These are phyloP conservation scores for Fusarium nygamai DNA, from an alignment of 2,329 filamentous ascomycete species.

Conservation along the genomic window DNA sequence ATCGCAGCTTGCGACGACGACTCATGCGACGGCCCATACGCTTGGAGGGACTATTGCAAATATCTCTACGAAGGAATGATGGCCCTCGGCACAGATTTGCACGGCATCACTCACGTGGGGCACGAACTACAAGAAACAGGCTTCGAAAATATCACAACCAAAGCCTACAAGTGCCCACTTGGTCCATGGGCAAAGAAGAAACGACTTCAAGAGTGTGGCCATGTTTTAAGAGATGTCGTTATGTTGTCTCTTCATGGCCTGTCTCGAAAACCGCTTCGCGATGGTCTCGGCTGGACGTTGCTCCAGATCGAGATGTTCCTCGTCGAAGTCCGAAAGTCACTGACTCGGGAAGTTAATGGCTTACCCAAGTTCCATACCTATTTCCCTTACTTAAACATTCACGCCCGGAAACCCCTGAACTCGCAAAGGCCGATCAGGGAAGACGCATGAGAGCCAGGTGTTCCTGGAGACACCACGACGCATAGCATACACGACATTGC, in stretches of 20 bases:
- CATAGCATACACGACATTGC: slow-evolving; percentile 2
- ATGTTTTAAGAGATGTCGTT: slow-evolving; percentile 56
- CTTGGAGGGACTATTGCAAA: slow-evolving; percentile 57
- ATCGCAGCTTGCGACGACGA: slow-evolving; percentile 56
- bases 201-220: slow-evolving; percentile 56
- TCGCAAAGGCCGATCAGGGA: neutral
- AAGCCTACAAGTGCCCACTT: slow-evolving; percentile 58
- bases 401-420: slow-evolving; percentile 50
- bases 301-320: slow-evolving; percentile 57
- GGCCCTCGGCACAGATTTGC: slow-evolving; percentile 54
- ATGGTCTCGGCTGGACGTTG: slow-evolving; percentile 53
- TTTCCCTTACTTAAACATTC: slow-evolving; percentile 53
- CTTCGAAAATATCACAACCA: slow-evolving; percentile 53
- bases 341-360: slow-evolving; percentile 49
- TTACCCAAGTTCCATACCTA: slow-evolving; percentile 52
- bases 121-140: slow-evolving; percentile 52
- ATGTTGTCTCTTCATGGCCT: slow-evolving; percentile 54
- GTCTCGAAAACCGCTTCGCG: slow-evolving; percentile 51
- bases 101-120: slow-evolving; percentile 51
- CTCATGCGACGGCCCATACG: slow-evolving; percentile 55
- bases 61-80: slow-evolving; percentile 54
- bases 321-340: slow-evolving; percentile 52
- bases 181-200: slow-evolving; percentile 59
- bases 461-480: neutral
- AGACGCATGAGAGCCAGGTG: neutral